Conservation (phyloP, 2,329 filamentous ascomycete genomes). For the Setomelanomma holmii region DNA sequence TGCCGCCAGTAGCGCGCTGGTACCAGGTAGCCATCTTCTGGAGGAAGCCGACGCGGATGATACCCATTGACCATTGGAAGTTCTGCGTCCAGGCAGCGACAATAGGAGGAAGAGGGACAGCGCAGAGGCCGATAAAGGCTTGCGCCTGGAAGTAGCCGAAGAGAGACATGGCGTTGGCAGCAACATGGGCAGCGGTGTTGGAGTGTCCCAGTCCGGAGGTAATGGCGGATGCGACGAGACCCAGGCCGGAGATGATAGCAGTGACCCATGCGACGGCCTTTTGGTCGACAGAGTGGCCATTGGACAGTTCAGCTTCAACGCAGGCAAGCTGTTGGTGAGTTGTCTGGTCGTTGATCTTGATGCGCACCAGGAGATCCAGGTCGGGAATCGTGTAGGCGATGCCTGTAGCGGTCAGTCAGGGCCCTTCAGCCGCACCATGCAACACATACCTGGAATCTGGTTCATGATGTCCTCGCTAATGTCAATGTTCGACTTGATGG, state of each 20-base stretch:
- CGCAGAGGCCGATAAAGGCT: conserved; percentile 86
- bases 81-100: conserved; percentile 95
- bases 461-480: conserved; percentile 64
- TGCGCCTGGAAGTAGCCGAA: conserved; percentile 95
- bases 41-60: conserved; percentile 86
- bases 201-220: conserved; percentile 90
- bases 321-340: conserved; percentile 76
- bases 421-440: conserved; percentile 2
- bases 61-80: conserved; percentile 98
- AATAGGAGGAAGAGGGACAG: conserved; percentile 82
- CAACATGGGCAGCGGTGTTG: conserved; percentile 93
- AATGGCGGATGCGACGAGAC: conserved; percentile 82
- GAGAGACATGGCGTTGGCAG: conserved; percentile 90
- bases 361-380: conserved; percentile 82
- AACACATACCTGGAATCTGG: conserved; percentile 68
- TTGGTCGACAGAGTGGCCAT: conserved; percentile 90
- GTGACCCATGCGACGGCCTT: conserved; percentile 88
- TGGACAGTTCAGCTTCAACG: conserved; percentile 85
- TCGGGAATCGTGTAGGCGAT: conserved; percentile 92
- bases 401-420: conserved; percentile 48
- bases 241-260: conserved; percentile 84
- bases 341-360: conserved; percentile 77
- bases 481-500: conserved; percentile 73
- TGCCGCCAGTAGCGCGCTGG: conserved; percentile 89
- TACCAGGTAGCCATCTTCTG: conserved; percentile 94